Base-by-base conservation (phyloP, 768 basidiomycete genomes). In the Suillus tomentosus region DNA sequence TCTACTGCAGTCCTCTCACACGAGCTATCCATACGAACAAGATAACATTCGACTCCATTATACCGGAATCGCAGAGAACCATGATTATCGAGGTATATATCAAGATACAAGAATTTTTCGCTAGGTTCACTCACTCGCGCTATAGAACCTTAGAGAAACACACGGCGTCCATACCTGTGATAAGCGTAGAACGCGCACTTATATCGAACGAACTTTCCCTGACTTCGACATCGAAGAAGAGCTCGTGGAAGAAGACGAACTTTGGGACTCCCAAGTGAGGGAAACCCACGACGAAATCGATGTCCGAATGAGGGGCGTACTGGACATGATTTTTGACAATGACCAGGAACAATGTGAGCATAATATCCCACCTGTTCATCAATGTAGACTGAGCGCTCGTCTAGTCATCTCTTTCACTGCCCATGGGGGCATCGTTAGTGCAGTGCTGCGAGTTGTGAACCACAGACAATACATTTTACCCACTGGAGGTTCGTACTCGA, bases 161-260 rank as follows among this genome's bases (percentile, higher is more conserved):
- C 83, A 85, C 64, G 85, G 90, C 0, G 81, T 84, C 1, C 89
- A 91, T 64, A 91, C 90, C 0, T 91, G 89, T 69, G 91, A 93
- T 73, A 82, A 83, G 66, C 83, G 91, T 15, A 78, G 79, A 22
- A 77, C 80, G 2, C 78, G 75, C 39, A 79, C 83, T 0, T 79
- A 83, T 61, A 87, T 92, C 64, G 68, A 72, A 0, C 62, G 64
- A 0, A 67, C 79, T 7, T 91, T 75, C 69, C 85, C 87, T 0
- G 71, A 74, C 5, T 87, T 87, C 70, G 66, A 60, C 9, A 81
- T 91, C 53, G 89, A 92, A 68, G 70, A 72, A 1, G 83, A 80
- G 0, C 84, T 93, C 61, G 74, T 81, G 0, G 90, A 92, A 70
- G 78, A 85, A 17, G 91, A 93, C 68, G 75, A 79, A 19, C 72